phyloP scores from a whole-genome alignment of 2,329 filamentous ascomycete genomes.

The Colletotrichum acutatum region DNA sequence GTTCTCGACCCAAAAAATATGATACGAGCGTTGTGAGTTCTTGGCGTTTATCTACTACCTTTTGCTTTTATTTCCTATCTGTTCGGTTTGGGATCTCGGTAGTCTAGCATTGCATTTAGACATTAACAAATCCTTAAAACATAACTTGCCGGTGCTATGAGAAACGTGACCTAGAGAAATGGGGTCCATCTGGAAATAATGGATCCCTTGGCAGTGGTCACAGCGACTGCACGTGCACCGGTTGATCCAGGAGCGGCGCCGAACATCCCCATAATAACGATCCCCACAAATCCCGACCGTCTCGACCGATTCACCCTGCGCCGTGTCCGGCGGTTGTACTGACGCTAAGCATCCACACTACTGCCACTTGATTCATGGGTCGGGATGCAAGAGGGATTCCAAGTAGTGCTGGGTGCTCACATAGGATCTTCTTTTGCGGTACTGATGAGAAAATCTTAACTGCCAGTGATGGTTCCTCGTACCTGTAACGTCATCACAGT shows the following conservation, averaged over 20 bases:
- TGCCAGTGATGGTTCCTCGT: too few relatives aligned
- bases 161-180: neutral
- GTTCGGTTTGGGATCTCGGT: slow-evolving; percentile 26
- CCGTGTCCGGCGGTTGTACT: too few relatives aligned
- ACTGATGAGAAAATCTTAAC: too few relatives aligned
- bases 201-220: neutral
- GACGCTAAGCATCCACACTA: too few relatives aligned
- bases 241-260: neutral
- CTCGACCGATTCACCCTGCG: neutral
- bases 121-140: slow-evolving; percentile 21
- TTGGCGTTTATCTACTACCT: slow-evolving; percentile 16
- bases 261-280: neutral
- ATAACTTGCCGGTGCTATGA: neutral
- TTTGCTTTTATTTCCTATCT: slow-evolving; percentile 1
- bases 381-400: too few relatives aligned
- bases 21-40: slow-evolving; percentile 23
- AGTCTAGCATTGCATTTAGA: slow-evolving; percentile 23
- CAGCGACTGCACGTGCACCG: neutral
- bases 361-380: too few relatives aligned
- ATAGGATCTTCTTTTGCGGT: too few relatives aligned
- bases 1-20: neutral
- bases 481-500: too few relatives aligned
- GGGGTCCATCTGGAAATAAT: neutral
- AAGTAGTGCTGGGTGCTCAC: too few relatives aligned
- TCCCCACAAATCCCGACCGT: neutral